These are phyloP conservation scores for Ceratocystis smalleyi DNA, from an alignment of 2,329 filamentous ascomycete genomes.

Conservation along the genomic window DNA sequence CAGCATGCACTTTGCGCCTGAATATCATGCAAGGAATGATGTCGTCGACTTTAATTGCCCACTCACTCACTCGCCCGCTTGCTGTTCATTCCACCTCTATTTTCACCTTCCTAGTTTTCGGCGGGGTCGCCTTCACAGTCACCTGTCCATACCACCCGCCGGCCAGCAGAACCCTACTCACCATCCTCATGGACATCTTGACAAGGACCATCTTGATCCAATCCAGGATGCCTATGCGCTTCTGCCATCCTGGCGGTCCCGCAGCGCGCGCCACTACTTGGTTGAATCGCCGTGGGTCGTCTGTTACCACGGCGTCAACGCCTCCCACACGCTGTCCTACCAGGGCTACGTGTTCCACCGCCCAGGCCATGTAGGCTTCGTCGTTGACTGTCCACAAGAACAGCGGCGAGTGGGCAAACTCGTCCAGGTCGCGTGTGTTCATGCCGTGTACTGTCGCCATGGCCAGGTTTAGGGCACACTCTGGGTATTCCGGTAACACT, in stretches of 20 bases:
- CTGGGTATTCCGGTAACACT: conserved; percentile 42
- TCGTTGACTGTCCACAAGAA: conserved; percentile 83
- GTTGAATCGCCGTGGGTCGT: conserved; percentile 56
- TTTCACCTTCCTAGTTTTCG: background rate
- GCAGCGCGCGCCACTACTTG: conserved; percentile 30
- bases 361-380: conserved; percentile 65
- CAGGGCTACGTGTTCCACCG: conserved; percentile 32
- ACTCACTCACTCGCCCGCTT: background rate
- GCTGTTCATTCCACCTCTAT: background rate
- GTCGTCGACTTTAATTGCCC: too few relatives aligned
- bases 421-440: conserved; percentile 36
- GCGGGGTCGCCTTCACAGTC: conserved; percentile 8
- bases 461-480: conserved; percentile 64
- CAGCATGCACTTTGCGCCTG: too few relatives aligned
- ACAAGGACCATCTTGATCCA: conserved; percentile 4
- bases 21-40: too few relatives aligned
- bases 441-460: conserved; percentile 44
- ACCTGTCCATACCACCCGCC: conserved; percentile 15
- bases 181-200: conserved; percentile 7
- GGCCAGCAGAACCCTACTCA: conserved; percentile 6
- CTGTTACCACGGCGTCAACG: conserved; percentile 73
- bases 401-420: conserved; percentile 41
- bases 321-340: conserved; percentile 16
- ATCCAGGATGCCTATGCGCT: background rate
- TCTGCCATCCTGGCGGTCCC: conserved; percentile 1